Conservation (phyloP, 805 yeast species). For the Kodamaea kakaduensis region DNA sequence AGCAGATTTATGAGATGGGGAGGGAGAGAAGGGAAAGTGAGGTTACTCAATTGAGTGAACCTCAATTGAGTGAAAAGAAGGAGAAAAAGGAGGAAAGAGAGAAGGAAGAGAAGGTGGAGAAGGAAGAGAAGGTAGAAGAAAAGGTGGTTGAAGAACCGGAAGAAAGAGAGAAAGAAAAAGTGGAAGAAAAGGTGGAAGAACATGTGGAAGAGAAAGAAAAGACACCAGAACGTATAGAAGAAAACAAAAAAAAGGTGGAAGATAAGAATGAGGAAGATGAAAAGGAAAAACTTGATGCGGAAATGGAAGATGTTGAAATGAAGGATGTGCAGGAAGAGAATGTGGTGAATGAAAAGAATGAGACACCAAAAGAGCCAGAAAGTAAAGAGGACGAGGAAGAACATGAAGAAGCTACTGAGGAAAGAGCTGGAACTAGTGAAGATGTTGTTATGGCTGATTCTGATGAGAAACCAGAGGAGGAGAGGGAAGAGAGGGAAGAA, state of each 20-base stretch:
- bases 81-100: background rate
- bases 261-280: conserved; percentile 1
- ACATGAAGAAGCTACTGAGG: too few species aligned
- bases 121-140: background rate
- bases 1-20: conserved; percentile 20
- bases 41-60: too few species aligned
- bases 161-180: background rate
- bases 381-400: too few species aligned
- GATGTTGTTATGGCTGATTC: too few species aligned
- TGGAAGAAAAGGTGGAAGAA: background rate
- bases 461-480: too few species aligned
- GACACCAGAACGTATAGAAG: background rate
- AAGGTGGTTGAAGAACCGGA: background rate
- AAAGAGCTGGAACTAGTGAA: too few species aligned
- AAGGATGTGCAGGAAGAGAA: conserved; percentile 2
- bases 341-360: conserved; percentile 1
- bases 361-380: conserved; percentile 1
- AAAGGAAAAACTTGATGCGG: background rate
- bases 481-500: too few species aligned
- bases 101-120: background rate
- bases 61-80: too few species aligned
- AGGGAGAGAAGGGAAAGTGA: background rate
- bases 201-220: background rate
- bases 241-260: background rate
- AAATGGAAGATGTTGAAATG: background rate